phyloP scores from a whole-genome alignment of 2,329 filamentous ascomycete genomes.

The Conoideocrella luteorostrata region DNA sequence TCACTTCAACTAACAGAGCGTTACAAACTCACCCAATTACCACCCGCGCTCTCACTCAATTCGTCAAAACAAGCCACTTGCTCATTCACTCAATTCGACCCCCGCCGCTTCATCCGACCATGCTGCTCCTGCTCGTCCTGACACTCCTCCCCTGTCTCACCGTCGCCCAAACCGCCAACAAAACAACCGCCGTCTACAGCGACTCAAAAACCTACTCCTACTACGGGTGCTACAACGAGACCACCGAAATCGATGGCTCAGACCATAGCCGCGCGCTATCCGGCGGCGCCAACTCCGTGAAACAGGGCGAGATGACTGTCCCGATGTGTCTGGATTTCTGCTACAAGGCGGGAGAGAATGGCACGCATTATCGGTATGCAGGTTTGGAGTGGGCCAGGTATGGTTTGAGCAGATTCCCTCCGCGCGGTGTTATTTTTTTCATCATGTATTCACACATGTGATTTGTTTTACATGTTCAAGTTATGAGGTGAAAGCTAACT shows the following conservation, averaged over 20 bases:
- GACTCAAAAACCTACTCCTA: slow-evolving; percentile 38
- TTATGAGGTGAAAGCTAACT: background rate
- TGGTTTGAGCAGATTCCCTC: slow-evolving; percentile 12
- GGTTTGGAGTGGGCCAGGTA: slow-evolving; percentile 48
- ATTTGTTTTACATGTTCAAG: background rate
- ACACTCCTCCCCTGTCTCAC: slow-evolving; percentile 4
- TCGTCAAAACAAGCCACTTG: too few species aligned
- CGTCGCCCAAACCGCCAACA: slow-evolving; percentile 9
- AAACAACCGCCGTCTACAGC: slow-evolving; percentile 27
- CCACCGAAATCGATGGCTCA: slow-evolving; percentile 36
- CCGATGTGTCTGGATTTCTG: slow-evolving; percentile 46
- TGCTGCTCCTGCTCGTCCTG: slow-evolving; percentile 12
- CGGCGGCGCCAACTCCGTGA: slow-evolving; percentile 33
- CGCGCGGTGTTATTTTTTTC: background rate
- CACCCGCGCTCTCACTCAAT: too few species aligned
- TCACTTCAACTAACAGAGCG: too few species aligned
- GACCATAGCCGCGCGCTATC: slow-evolving; percentile 39
- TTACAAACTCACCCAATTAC: too few species aligned
- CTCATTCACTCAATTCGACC: too few species aligned
- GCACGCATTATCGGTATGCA: slow-evolving; percentile 39
- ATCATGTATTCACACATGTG: background rate
- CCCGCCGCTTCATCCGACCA: background rate
- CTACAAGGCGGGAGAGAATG: slow-evolving; percentile 22
- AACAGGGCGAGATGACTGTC: slow-evolving; percentile 44
- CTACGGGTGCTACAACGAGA: slow-evolving; percentile 55